Evolutionary conservation across 108 stramenopile species (phyloP).

Genomic region (Aurantiochytrium sp.): DNA sequence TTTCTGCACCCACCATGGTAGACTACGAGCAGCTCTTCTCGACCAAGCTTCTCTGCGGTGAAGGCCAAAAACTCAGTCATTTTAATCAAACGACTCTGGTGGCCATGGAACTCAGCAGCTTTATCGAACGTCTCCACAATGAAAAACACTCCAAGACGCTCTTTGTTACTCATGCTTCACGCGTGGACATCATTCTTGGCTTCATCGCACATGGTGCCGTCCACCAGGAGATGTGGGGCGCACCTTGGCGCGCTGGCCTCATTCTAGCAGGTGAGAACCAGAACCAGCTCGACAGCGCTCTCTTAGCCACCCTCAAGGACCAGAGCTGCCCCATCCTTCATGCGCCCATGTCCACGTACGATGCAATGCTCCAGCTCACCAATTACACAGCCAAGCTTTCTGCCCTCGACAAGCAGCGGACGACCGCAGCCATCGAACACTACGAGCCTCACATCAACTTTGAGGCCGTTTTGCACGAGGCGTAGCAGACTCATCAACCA

Average conservation of each 20-base stretch:
- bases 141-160: conserved; percentile 64
- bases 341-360: conserved; percentile 55
- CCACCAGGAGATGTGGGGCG: conserved; percentile 56
- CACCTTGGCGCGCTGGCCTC: not conserved
- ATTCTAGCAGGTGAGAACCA: not conserved
- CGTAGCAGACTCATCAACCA: too few relatives aligned
- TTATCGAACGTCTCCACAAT: conserved; percentile 70
- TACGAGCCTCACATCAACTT: conserved; percentile 81
- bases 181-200: conserved; percentile 80
- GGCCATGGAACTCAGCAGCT: conserved; percentile 69
- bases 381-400: conserved; percentile 80
- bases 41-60: conserved; percentile 61
- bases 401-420: conserved; percentile 69
- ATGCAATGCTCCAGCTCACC: conserved; percentile 66
- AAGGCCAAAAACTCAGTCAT: conserved; percentile 65
- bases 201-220: conserved; percentile 72
- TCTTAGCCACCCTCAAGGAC: conserved; percentile 59
- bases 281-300: conserved; percentile 43
- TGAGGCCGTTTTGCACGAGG: conserved; percentile 52
- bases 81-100: conserved; percentile 81
- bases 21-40: conserved; percentile 76
- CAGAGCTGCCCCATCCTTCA: conserved; percentile 68
- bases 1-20: conserved; percentile 77
- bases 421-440: conserved; percentile 71
- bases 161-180: conserved; percentile 81